Conservation (phyloP, 2,329 filamentous ascomycete species). For the Penicillium sp. region DNA sequence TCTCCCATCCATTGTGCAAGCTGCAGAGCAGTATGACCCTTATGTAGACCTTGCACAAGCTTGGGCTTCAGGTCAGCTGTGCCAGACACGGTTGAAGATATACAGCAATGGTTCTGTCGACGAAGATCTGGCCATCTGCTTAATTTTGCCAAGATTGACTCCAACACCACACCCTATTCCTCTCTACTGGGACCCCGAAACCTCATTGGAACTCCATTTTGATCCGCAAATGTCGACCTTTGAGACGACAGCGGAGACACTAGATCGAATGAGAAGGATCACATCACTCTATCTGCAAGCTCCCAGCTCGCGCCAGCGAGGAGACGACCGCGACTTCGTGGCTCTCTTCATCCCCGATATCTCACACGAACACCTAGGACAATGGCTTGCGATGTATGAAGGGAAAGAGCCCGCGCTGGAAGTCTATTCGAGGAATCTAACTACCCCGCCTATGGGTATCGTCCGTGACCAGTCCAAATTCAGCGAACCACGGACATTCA, state of each 20-base stretch:
- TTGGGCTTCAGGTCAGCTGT: conserved; percentile 26
- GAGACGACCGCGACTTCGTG: conserved; percentile 25
- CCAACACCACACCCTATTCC: conserved; percentile 25
- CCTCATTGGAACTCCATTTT: conserved; percentile 23
- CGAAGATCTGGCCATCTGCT: conserved; percentile 20
- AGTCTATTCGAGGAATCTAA: conserved; percentile 17
- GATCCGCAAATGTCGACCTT: conserved; percentile 9
- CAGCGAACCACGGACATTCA: conserved; percentile 28
- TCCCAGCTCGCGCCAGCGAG: conserved; percentile 11
- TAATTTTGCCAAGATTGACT: conserved; percentile 22
- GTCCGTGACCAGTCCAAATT: conserved; percentile 29
- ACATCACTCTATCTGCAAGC: conserved; percentile 32
- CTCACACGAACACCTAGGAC: conserved; percentile 12
- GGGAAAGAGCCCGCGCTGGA: conserved; percentile 26
- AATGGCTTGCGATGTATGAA: conserved; percentile 25
- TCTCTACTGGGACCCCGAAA: conserved; percentile 32
- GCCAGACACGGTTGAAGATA: conserved; percentile 27
- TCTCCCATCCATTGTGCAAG: conserved; percentile 26
- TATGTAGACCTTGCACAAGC: conserved; percentile 30
- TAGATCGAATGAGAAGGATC: conserved; percentile 34
- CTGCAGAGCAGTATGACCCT: conserved; percentile 33
- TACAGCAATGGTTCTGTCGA: conserved; percentile 11
- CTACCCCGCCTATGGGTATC: conserved; percentile 19
- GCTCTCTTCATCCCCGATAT: conserved; percentile 30
- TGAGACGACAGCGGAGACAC: conserved; percentile 19